A percentile compares a stretch with the other conserved stretches of the same genome.
These are phyloP conservation scores for Fusarium redolens DNA, from an alignment of 2,329 filamentous ascomycete species.

Conservation along the genomic window DNA sequence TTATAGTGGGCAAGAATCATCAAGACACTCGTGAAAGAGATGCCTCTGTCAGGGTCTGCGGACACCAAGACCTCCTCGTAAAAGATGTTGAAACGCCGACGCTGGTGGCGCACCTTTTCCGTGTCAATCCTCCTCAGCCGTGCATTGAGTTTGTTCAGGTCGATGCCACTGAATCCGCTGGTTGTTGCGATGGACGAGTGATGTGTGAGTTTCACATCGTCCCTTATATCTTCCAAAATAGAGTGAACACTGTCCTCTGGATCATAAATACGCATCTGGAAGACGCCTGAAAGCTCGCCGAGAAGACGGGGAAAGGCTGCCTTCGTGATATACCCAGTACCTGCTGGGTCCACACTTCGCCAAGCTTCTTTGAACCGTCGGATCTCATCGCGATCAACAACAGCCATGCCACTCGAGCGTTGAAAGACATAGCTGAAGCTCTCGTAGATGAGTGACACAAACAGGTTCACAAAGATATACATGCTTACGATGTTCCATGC, in stretches of 20 bases:
- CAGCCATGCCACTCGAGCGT: conserved; percentile 89
- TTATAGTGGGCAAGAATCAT: conserved; percentile 99
- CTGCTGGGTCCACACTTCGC: conserved; percentile 93
- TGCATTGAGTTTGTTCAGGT: conserved; percentile 79
- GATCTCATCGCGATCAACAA: conserved; percentile 92
- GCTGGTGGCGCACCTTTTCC: conserved; percentile 76
- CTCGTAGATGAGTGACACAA: conserved; percentile 98
- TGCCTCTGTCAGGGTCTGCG: conserved; percentile 87
- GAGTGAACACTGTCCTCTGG: conserved; percentile 87
- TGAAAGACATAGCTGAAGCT: conserved; percentile 99
- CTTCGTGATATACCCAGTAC: conserved; percentile 90
- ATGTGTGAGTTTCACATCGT: conserved; percentile 63
- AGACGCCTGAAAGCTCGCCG: conserved; percentile 92
- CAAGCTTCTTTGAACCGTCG: conserved; percentile 98
- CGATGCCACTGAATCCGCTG: conserved; percentile 69
- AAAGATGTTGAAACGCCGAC: conserved; percentile 90
- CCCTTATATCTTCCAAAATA: conserved; percentile 86
- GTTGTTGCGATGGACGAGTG: conserved; percentile 66
- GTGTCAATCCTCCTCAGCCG: conserved; percentile 81
- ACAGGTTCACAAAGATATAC: conserved; percentile 99
- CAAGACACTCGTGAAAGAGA: conserved; percentile 89
- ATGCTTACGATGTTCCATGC: conserved; percentile 99
- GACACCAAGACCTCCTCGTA: conserved; percentile 97
- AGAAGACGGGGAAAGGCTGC: conserved; percentile 89
- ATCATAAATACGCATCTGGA: conserved; percentile 97